Evolutionary conservation across 106 monocot species (phyloP).

Genomic region (Narthecium ossifragum): DNA sequence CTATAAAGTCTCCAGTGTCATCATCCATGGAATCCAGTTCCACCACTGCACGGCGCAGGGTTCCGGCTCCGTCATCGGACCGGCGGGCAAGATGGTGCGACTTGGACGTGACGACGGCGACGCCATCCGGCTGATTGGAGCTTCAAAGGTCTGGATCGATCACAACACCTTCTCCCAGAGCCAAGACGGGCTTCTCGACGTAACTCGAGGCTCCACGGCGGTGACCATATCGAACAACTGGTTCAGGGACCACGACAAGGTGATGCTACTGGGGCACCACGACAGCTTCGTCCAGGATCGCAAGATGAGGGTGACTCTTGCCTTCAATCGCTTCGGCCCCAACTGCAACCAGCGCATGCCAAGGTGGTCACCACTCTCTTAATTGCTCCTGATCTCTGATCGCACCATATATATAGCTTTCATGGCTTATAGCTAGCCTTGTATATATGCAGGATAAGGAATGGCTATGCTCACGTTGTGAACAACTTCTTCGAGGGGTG

Average conservation of each 20-base stretch:
- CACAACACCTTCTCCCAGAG: conserved; percentile 34
- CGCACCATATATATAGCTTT: background rate
- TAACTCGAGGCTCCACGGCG: conserved; percentile 25
- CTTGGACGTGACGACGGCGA: conserved; percentile 24
- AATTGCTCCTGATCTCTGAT: background rate
- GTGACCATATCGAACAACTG: conserved; percentile 44
- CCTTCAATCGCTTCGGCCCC: conserved; percentile 64
- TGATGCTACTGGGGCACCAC: conserved; percentile 75
- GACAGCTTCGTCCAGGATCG: conserved; percentile 39
- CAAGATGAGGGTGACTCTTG: conserved; percentile 47
- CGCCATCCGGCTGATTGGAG: conserved; percentile 30
- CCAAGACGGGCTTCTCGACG: conserved; percentile 43
- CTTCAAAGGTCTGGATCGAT: conserved; percentile 37
- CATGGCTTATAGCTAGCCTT: background rate
- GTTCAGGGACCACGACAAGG: conserved; percentile 65
- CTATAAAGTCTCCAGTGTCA: conserved; percentile 25
- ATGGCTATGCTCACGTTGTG: conserved; percentile 39
- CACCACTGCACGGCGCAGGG: conserved; percentile 10
- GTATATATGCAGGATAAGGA: conserved; percentile 21
- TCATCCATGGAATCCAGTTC: conserved; percentile 36
- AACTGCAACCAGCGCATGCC: conserved; percentile 70
- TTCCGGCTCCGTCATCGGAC: conserved; percentile 5
- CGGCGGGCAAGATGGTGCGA: conserved; percentile 1
- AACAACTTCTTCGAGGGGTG: conserved; percentile 41
- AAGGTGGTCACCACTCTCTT: too few species aligned